A percentile compares a stretch with the other conserved stretches of the same genome.
Conservation (phyloP, 768 basidiomycete genomes). For the Hortiboletus flavorubellus region DNA sequence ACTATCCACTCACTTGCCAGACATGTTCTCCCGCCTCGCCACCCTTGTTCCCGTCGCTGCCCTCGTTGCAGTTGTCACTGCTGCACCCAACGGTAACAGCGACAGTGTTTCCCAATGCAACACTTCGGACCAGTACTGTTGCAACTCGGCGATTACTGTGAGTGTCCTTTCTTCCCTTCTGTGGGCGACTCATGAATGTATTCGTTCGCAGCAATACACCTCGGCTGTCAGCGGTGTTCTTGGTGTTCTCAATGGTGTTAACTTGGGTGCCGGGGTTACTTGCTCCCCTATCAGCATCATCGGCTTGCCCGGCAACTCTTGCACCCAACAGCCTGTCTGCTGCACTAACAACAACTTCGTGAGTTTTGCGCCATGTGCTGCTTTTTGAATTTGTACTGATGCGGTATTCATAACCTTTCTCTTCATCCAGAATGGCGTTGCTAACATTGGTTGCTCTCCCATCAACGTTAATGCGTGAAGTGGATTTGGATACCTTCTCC, state of each 20-base stretch:
- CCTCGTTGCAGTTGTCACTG: background rate
- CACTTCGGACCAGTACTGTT: no score
- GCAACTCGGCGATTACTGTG: no score
- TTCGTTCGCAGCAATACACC: background rate
- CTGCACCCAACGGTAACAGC: conserved; percentile 1
- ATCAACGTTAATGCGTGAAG: background rate
- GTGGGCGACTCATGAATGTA: background rate
- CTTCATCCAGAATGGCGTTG: background rate
- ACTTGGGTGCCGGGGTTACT: background rate
- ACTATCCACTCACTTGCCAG: background rate
- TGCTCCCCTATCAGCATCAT: background rate
- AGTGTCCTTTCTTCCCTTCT: background rate
- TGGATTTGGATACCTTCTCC: background rate
- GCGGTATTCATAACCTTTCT: background rate
- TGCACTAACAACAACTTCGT: background rate
- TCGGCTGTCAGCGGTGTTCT: background rate
- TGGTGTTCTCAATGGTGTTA: background rate
- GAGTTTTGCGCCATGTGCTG: background rate
- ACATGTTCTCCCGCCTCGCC: conserved; percentile 11
- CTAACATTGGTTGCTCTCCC: background rate
- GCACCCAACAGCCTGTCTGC: background rate
- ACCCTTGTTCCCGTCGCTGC: conserved; percentile 11
- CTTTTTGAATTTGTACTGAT: background rate
- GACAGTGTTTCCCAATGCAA: no score
- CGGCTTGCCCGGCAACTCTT: background rate